Percentiles rank a stretch among this genome's conserved stretches.
These are phyloP conservation scores for Vitellaria paradoxa DNA, from an alignment of 179 eudicot genomes.

Conservation along the genomic window DNA sequence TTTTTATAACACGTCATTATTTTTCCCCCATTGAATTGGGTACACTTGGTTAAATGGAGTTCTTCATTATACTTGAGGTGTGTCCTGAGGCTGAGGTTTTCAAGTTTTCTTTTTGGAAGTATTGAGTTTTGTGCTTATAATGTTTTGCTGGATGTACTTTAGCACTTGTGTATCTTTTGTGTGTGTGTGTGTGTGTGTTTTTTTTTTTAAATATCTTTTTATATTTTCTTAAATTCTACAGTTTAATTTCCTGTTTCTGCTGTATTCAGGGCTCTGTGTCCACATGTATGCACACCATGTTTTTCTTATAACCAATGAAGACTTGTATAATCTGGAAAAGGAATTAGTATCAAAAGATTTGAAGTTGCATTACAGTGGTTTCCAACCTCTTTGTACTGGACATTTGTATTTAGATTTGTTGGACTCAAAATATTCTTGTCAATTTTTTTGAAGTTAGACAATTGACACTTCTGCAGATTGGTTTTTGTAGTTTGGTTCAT, in stretches of 20 bases:
- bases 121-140: neutral
- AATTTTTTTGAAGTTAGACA: too few relatives aligned
- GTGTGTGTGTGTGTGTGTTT: too few relatives aligned
- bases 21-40: neutral
- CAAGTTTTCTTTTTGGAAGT: neutral
- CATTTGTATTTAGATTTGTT: too few relatives aligned
- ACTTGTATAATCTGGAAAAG: neutral
- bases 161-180: neutral
- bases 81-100: neutral
- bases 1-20: too few relatives aligned
- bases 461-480: too few relatives aligned
- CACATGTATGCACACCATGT: neutral
- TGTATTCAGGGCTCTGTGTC: neutral
- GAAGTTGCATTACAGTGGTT: neutral
- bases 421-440: too few relatives aligned
- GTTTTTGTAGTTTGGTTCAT: too few relatives aligned
- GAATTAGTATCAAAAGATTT: neutral
- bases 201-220: too few relatives aligned
- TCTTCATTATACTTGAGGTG: neutral
- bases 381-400: too few relatives aligned
- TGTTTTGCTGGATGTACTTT: neutral
- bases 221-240: too few relatives aligned
- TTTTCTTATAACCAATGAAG: neutral
- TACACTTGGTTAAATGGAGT: neutral
- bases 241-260: neutral